Conservation (phyloP, 768 basidiomycete species). For the Boletus edulis region DNA sequence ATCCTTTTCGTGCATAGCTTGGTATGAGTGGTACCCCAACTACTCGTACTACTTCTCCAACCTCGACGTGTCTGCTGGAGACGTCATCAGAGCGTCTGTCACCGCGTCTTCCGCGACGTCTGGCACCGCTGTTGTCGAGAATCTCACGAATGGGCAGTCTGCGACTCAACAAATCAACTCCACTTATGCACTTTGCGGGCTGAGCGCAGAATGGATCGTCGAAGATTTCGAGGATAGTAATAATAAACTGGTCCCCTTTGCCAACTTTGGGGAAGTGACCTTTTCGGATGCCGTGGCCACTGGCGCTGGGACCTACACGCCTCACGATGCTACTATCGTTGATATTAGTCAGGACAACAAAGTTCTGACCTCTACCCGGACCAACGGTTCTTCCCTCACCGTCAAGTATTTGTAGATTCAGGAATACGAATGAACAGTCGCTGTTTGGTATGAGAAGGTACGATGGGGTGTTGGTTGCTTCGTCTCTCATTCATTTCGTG, state of each 20-base stretch:
- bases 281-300: not conserved
- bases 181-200: slow-evolving; percentile 1
- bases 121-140: not conserved
- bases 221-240: not conserved
- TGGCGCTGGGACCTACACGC: not conserved
- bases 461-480: too few species aligned
- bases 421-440: not conserved
- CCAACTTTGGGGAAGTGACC: slow-evolving; percentile 1
- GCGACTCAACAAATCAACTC: not conserved
- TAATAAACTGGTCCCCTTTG: not conserved
- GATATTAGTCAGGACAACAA: not conserved
- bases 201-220: slow-evolving; percentile 11
- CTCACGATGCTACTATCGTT: not conserved
- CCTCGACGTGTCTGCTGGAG: slow-evolving; percentile 4
- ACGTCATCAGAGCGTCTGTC: slow-evolving; percentile 1
- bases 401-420: not conserved
- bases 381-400: not conserved
- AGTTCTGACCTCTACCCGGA: not conserved
- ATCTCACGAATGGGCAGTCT: not conserved
- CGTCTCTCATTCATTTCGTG: too few species aligned
- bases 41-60: rapidly evolving
- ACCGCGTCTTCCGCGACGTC: not conserved
- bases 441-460: too few species aligned
- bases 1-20: slow-evolving; percentile 1
- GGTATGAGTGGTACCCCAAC: slow-evolving; percentile 10